phyloP scores from a whole-genome alignment of 495 filamentous ascomycete genomes.

The Rhizodiscina lignyota region DNA sequence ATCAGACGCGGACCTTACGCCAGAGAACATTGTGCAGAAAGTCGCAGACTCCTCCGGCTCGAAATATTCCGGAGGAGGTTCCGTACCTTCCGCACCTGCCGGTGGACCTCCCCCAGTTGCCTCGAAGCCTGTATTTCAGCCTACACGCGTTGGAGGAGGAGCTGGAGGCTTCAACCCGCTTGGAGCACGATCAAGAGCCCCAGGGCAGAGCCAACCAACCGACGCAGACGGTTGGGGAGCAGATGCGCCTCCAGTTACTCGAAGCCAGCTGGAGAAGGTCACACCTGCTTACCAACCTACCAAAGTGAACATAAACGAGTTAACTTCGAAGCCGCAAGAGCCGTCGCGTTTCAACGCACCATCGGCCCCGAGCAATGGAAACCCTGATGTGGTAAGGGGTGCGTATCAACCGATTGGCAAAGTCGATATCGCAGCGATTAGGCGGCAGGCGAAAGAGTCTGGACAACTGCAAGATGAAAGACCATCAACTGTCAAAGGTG shows the following conservation, averaged over 20 bases:
- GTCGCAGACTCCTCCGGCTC: slow-evolving; percentile 92
- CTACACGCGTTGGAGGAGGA: slow-evolving; percentile 50
- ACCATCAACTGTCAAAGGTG: slow-evolving; percentile 69
- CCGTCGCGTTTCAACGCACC: slow-evolving; percentile 33
- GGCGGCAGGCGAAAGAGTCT: slow-evolving; percentile 55
- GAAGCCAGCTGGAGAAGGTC: slow-evolving; percentile 85
- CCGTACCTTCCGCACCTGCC: slow-evolving; percentile 29
- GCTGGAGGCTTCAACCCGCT: slow-evolving; percentile 46
- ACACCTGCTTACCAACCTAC: slow-evolving; percentile 83
- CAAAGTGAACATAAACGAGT: slow-evolving; percentile 71
- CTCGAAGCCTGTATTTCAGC: slow-evolving; percentile 79
- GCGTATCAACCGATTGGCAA: slow-evolving; percentile 95
- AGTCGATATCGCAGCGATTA: slow-evolving; percentile 82
- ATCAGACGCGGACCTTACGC: slow-evolving; percentile 71
- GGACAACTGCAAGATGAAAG: slow-evolving; percentile 49
- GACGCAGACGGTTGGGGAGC: slow-evolving; percentile 82
- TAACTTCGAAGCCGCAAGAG: slow-evolving; percentile 51
- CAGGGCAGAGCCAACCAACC: slow-evolving; percentile 22
- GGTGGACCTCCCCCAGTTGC: slow-evolving; percentile 45
- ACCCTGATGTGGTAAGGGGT: slow-evolving; percentile 58
- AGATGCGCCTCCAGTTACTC: slow-evolving; percentile 80
- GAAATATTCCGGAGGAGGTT: slow-evolving; percentile 63
- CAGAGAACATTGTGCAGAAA: slow-evolving; percentile 77
- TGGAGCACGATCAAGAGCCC: slow-evolving; percentile 30
- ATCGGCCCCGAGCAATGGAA: slow-evolving; percentile 3